Conservation (phyloP, 768 basidiomycete genomes). For the Pleurotus citrinopileatus region DNA sequence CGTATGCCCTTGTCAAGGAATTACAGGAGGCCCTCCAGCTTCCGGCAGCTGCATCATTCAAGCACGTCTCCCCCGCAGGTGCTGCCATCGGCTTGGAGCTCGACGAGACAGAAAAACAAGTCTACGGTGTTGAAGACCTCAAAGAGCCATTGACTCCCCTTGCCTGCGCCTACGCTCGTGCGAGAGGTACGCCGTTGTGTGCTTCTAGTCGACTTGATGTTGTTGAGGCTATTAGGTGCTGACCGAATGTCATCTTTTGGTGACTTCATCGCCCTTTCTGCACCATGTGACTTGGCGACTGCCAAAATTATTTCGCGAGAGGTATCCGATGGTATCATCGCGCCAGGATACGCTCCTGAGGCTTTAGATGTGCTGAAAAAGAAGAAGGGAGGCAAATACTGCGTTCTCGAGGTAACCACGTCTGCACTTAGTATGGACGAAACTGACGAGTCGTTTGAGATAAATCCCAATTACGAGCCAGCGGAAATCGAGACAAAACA, state of each 20-base stretch:
- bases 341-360: constrained; percentile 85
- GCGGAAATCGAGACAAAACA: constrained; percentile 86
- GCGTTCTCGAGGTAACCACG: constrained; percentile 77
- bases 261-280: constrained; percentile 95
- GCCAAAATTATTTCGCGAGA: constrained; percentile 98
- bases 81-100: constrained; percentile 89
- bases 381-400: constrained; percentile 99
- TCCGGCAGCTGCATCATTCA: constrained; percentile 98
- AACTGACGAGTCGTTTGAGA: constrained; percentile 43
- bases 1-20: constrained; percentile 94
- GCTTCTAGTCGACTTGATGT: neutral
- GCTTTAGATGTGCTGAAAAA: constrained; percentile 89
- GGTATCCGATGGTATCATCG: constrained; percentile 97
- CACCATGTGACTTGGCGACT: constrained; percentile 89
- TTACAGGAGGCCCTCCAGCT: constrained; percentile 82
- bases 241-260: constrained; percentile 99
- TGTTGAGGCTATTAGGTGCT: constrained; percentile 54
- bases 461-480: constrained; percentile 83
- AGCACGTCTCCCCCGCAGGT: constrained; percentile 98
- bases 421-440: neutral
- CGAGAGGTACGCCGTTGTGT: constrained; percentile 59
- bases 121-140: constrained; percentile 95
- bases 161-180: constrained; percentile 92
- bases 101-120: constrained; percentile 81
- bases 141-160: constrained; percentile 87